These are phyloP conservation scores for Endotrypanum monterogeii DNA, from an alignment of 208 protist genomes.

Conservation along the genomic window DNA sequence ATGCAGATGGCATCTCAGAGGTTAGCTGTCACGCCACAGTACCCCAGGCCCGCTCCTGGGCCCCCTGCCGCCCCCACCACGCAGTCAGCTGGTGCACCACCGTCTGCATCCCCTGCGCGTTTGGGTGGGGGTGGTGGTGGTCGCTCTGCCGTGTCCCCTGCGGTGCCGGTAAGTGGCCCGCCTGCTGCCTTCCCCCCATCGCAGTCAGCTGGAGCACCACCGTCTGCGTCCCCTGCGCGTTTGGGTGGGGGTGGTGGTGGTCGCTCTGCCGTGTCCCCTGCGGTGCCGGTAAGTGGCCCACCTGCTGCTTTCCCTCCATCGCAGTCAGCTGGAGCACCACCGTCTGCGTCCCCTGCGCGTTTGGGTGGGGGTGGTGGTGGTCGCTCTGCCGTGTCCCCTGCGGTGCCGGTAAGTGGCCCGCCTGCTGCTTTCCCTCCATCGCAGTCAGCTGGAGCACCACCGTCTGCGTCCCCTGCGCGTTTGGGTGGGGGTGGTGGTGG, in stretches of 20 bases:
- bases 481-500: background rate
- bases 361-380: background rate
- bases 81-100: background rate
- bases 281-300: background rate
- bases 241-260: background rate
- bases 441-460: background rate
- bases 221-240: background rate
- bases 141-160: too few species aligned
- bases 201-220: background rate
- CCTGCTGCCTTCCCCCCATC: background rate
- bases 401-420: background rate
- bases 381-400: too few species aligned
- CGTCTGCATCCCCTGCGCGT: conserved; percentile 1
- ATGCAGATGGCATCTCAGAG: conserved; percentile 11
- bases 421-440: background rate
- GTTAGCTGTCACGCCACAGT: background rate
- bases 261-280: too few species aligned
- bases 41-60: background rate
- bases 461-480: background rate
- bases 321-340: background rate
- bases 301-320: background rate
- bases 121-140: background rate
- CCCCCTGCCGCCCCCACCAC: background rate
- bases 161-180: background rate
- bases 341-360: background rate